Percentiles rank a stretch among this genome's conserved stretches.
These are phyloP conservation scores for Kondoa malvinella DNA, from an alignment of 768 basidiomycete genomes.

Conservation along the genomic window DNA sequence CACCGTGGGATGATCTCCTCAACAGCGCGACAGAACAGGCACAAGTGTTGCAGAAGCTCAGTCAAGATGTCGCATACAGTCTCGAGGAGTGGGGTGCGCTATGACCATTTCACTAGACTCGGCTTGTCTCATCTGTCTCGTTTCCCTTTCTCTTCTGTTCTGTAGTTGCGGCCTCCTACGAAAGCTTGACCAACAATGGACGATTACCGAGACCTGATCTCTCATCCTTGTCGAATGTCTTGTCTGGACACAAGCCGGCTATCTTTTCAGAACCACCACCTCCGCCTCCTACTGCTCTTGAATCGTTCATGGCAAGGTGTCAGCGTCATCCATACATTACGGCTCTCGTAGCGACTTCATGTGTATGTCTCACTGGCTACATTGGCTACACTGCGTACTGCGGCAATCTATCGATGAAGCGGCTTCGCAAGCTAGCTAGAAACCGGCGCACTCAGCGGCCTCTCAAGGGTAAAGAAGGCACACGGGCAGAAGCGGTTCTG, in stretches of 20 bases:
- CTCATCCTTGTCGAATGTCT: background rate
- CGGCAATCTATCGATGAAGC: background rate
- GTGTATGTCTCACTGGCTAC: background rate
- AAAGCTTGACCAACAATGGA: background rate
- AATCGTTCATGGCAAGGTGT: background rate
- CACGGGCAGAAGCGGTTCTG: constrained; percentile 31
- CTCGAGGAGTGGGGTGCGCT: no score
- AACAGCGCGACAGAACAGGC: no score
- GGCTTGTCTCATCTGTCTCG: no score
- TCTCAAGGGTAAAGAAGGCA: constrained; percentile 12
- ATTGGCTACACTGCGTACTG: background rate
- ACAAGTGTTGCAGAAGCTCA: no score
- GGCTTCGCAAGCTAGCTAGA: background rate
- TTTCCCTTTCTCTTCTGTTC: no score
- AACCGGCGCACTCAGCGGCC: background rate
- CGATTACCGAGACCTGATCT: background rate
- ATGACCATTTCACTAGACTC: no score
- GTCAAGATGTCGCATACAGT: no score
- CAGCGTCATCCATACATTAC: background rate
- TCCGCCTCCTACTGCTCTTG: background rate
- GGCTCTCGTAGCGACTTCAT: background rate
- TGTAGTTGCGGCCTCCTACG: background rate
- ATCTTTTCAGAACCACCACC: background rate
- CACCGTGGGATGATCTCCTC: no score
- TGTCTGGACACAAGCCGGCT: background rate